Evolutionary conservation across 768 basidiomycete genomes (phyloP).

Genomic region (Zangia roseola): DNA sequence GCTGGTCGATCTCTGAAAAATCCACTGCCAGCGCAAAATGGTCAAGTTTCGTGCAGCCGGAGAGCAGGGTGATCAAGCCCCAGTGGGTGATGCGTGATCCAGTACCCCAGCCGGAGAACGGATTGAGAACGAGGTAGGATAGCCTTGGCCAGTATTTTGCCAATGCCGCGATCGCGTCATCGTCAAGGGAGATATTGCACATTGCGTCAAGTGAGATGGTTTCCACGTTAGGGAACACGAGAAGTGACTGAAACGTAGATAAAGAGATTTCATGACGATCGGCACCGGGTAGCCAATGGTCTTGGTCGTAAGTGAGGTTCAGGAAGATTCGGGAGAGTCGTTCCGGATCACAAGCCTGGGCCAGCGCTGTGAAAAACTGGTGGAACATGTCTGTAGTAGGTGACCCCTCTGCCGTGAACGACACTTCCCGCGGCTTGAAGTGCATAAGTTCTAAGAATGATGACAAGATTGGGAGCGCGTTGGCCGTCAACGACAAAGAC

Average conservation of each 20-base stretch:
- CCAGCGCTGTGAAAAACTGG: slow-evolving; percentile 20
- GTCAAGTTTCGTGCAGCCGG: slow-evolving; percentile 4
- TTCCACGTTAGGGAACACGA: slow-evolving; percentile 10
- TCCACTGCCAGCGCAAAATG: slow-evolving; percentile 21
- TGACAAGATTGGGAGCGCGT: slow-evolving; percentile 15
- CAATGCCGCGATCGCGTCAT: slow-evolving; percentile 17
- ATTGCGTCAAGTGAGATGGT: slow-evolving; percentile 16
- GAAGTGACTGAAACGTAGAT: slow-evolving; percentile 18
- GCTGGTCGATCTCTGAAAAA: slow-evolving; percentile 18
- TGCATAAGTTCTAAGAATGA: slow-evolving; percentile 18
- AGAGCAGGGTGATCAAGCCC: slow-evolving; percentile 23
- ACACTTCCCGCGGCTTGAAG: slow-evolving; percentile 14
- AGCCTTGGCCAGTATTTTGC: slow-evolving; percentile 23
- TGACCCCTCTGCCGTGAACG: slow-evolving; percentile 9
- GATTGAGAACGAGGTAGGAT: slow-evolving; percentile 15
- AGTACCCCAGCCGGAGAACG: slow-evolving; percentile 17
- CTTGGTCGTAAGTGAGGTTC: slow-evolving; percentile 1
- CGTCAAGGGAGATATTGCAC: slow-evolving; percentile 21
- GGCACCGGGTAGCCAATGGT: not conserved
- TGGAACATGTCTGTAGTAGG: slow-evolving; percentile 19
- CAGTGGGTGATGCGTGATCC: slow-evolving; percentile 15
- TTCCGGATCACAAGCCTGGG: slow-evolving; percentile 9
- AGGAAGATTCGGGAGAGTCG: slow-evolving; percentile 10
- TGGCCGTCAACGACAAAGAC: slow-evolving; percentile 8
- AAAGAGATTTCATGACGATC: slow-evolving; percentile 6